phyloP scores from a whole-genome alignment of 768 basidiomycete species.

The Rhodosporidiobolus odoratus region DNA sequence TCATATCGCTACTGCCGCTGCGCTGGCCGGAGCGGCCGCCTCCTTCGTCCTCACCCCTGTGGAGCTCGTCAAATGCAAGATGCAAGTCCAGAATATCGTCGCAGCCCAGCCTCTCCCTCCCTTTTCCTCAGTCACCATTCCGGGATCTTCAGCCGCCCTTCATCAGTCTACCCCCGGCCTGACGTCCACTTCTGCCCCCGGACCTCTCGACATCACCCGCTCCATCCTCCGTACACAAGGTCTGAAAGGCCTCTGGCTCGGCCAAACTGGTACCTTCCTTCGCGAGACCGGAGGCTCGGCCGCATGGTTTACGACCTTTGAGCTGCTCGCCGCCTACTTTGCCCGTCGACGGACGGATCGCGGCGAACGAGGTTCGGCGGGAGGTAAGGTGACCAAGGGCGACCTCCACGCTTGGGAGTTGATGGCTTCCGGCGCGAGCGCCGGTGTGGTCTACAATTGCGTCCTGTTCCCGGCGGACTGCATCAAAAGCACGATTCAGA shows the following conservation, averaged over 20 bases:
- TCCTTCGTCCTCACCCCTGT: constrained; percentile 92
- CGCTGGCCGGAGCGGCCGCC: constrained; percentile 76
- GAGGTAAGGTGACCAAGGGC: constrained; percentile 45
- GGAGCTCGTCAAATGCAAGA: constrained; percentile 92
- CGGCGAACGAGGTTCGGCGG: constrained; percentile 12
- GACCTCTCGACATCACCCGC: constrained; percentile 64
- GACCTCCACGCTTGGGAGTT: constrained; percentile 71
- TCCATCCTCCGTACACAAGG: constrained; percentile 64
- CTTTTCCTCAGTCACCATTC: background rate
- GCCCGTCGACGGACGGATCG: constrained; percentile 48
- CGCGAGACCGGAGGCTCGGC: constrained; percentile 87
- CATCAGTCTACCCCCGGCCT: constrained; percentile 2
- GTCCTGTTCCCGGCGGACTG: constrained; percentile 93
- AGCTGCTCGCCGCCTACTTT: constrained; percentile 63
- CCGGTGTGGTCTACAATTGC: constrained; percentile 78
- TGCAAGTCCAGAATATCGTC: constrained; percentile 89
- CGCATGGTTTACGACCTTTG: constrained; percentile 87
- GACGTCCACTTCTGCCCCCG: constrained; percentile 50
- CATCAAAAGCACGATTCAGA: constrained; percentile 91
- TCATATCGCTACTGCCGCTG: constrained; percentile 73
- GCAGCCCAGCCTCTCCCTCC: constrained; percentile 17
- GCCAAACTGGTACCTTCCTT: constrained; percentile 85
- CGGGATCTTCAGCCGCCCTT: background rate
- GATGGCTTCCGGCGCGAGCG: constrained; percentile 76
- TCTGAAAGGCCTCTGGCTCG: constrained; percentile 85